Evolutionary conservation across 2,329 filamentous ascomycete genomes (phyloP), one percentile per base, ranked within the genome.

Genomic region (Pyricularia sp.): DNA sequence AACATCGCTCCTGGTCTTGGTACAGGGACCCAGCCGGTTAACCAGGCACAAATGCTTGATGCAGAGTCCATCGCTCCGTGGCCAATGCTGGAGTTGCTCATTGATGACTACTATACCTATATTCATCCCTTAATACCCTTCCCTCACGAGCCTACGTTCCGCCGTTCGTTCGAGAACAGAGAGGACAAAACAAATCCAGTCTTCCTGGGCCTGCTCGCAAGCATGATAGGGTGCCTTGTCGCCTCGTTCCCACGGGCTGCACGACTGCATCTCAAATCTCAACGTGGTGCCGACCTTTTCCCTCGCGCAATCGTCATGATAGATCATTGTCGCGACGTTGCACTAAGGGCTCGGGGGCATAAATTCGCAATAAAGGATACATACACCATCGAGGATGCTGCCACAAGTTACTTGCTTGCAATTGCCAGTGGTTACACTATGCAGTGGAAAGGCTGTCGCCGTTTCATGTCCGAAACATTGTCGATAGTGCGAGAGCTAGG

Each of bases 21-120:
- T 26, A 61, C n/a, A 61, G 23, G 23, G 23, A 12, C 58, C 20
- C n/a, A 26, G 33, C 71, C 70, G 26, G 72, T 69, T 1, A 17
- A 20, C 77, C n/a, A 75, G 74, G 31, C 75, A 78, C 65, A 70
- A 2, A 70, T 70, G n/a, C 75, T 88, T 17, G 85, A 87, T 70
- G 86, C 89, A 65, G 91, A 94, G 75, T 82, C 86, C 1, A 93
- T 94, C 71, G 91, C 90, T 59, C 89, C 91, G 0, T 83, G 90
- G 77, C 85, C 86, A 9, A 87, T 90, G 12, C 80, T 94, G 68
- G 85, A 90, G 73, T 83, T 90, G 2, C 82, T 93, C 20, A 86
- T 94, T 69, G 90, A 93, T 76, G 91, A 94, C 79, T 94, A 92
- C 83, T 94, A 93, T 79, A 92, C 89, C 23, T 93, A 93, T 76